Percentiles rank a stretch among this genome's conserved stretches.
Conservation (phyloP, 306 rosid genomes). For the Luffa acutangula region DNA sequence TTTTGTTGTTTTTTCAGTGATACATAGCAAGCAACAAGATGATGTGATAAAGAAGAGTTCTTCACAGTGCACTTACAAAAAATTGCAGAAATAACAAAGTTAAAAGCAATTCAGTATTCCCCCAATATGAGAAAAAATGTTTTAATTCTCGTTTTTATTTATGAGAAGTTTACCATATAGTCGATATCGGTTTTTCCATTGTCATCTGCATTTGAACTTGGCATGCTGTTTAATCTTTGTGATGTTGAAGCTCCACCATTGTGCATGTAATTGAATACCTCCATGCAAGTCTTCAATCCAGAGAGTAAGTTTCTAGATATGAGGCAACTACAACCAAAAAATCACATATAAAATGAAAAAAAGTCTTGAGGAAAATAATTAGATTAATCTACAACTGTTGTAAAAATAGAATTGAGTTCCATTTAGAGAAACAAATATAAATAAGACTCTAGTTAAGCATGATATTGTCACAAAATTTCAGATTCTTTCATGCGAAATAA, state of each 20-base stretch:
- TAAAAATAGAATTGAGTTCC: neutral
- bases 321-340: slow-evolving; percentile 70
- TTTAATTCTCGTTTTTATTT: slow-evolving; percentile 2
- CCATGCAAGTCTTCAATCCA: slow-evolving; percentile 82
- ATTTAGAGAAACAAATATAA: neutral
- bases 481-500: neutral
- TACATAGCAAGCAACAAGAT: neutral
- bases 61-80: neutral
- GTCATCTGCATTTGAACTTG: slow-evolving; percentile 46
- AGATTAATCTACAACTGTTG: neutral
- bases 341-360: neutral
- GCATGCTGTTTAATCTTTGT: slow-evolving; percentile 27
- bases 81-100: neutral
- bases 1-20: neutral
- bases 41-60: neutral
- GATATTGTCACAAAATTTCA: neutral
- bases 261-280: slow-evolving; percentile 72
- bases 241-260: slow-evolving; percentile 51
- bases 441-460: neutral
- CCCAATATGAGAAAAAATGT: neutral
- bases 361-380: neutral
- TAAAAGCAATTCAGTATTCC: neutral
- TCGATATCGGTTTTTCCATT: slow-evolving; percentile 47
- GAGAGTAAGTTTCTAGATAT: slow-evolving; percentile 94
- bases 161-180: slow-evolving; percentile 32